phyloP scores from a whole-genome alignment of 73 alveolate genomes.

The Symbiodinium pilosum region DNA sequence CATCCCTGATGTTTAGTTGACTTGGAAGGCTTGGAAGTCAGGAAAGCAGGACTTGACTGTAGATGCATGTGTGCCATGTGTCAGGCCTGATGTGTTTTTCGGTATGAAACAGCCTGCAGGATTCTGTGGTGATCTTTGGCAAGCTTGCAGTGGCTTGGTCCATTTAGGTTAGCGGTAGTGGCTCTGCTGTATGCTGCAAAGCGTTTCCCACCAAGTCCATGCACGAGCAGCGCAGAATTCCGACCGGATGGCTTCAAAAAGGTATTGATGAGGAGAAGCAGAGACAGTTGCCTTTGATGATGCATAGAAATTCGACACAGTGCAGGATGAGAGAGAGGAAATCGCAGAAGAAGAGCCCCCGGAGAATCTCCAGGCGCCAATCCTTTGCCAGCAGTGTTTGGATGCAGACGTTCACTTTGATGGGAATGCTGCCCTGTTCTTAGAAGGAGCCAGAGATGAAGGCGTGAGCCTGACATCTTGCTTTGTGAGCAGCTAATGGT shows the following conservation, averaged over 20 bases:
- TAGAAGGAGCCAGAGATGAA: background rate
- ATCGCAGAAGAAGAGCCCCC: conserved; percentile 15
- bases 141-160: background rate
- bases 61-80: too few relatives aligned
- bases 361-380: background rate
- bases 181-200: too few relatives aligned
- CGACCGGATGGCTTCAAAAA: conserved; percentile 73
- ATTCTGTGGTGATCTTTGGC: background rate
- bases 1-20: too few relatives aligned
- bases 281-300: background rate
- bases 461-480: background rate
- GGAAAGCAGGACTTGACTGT: background rate
- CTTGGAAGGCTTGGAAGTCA: background rate
- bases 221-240: conserved; percentile 62
- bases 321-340: conserved; percentile 73
- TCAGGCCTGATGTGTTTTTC: too few relatives aligned
- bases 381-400: background rate
- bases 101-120: background rate
- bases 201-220: background rate
- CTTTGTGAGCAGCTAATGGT: background rate
- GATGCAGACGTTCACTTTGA: background rate
- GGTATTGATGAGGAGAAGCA: conserved; percentile 65
- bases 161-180: too few relatives aligned
- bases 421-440: too few relatives aligned
- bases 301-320: background rate